Conservation (phyloP, 176 grass and related monocot species). For the Pontederia paniculata region DNA sequence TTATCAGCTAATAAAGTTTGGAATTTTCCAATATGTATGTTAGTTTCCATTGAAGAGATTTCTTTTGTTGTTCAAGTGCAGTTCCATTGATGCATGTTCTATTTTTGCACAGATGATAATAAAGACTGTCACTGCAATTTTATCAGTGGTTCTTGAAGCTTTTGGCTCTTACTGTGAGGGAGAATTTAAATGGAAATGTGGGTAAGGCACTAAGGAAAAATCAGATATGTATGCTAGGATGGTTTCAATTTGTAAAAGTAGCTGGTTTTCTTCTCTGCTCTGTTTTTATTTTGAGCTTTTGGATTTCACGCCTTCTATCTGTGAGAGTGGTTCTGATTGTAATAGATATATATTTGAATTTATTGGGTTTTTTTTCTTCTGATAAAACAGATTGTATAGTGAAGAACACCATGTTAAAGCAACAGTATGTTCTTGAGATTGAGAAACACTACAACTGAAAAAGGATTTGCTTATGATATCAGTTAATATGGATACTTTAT, state of each 20-base stretch:
- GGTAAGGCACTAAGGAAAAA: conserved; percentile 49
- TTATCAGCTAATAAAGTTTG: conserved; percentile 89
- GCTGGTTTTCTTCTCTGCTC: background rate
- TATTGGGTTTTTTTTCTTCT: too few relatives aligned
- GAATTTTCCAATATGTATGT: conserved; percentile 97
- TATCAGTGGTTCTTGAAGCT: conserved; percentile 87
- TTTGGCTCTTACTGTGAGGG: conserved; percentile 95
- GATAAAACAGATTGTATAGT: too few relatives aligned
- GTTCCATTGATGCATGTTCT: background rate
- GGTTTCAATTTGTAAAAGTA: conserved; percentile 9
- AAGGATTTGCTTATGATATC: too few relatives aligned
- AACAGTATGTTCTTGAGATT: too few relatives aligned
- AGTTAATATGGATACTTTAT: too few relatives aligned
- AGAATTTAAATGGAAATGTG: conserved; percentile 78
- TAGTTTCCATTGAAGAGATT: conserved; percentile 5
- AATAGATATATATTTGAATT: too few relatives aligned
- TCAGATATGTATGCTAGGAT: background rate
- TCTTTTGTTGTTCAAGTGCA: conserved; percentile 1
- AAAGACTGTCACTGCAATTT: conserved; percentile 85
- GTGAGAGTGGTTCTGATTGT: too few relatives aligned
- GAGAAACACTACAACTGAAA: too few relatives aligned
- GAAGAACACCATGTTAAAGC: too few relatives aligned
- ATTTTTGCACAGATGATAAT: conserved; percentile 69
- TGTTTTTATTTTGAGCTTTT: too few relatives aligned
- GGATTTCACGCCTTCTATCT: too few relatives aligned